phyloP scores from a whole-genome alignment of 2,329 filamentous ascomycete genomes.

The Ascochyta koolunga region DNA sequence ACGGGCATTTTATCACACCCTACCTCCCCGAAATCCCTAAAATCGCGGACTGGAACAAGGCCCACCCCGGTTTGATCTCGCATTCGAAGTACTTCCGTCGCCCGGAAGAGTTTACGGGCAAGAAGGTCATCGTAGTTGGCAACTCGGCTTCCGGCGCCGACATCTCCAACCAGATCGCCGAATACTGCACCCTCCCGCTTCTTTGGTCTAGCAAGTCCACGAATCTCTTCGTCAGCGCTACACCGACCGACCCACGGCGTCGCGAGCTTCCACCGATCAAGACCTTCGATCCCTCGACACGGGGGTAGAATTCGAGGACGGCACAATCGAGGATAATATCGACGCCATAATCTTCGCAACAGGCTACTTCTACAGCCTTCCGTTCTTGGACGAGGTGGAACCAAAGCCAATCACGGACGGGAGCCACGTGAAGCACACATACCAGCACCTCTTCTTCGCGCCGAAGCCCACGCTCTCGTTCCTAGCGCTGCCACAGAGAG shows the following conservation, averaged over 20 bases:
- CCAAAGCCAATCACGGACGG: constrained; percentile 71
- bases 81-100: constrained; percentile 79
- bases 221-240: constrained; percentile 21
- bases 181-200: constrained; percentile 64
- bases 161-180: constrained; percentile 76
- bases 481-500: constrained; percentile 74
- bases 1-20: constrained; percentile 56
- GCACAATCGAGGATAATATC: constrained; percentile 67
- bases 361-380: constrained; percentile 84
- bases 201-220: constrained; percentile 50
- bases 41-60: constrained; percentile 49
- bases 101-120: constrained; percentile 65
- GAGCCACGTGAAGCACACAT: constrained; percentile 72
- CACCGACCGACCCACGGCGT: constrained; percentile 56
- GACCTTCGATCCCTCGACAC: constrained; percentile 60
- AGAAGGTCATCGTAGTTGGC: constrained; percentile 81
- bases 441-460: constrained; percentile 79
- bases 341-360: constrained; percentile 87
- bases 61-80: constrained; percentile 48
- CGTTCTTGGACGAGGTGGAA: constrained; percentile 67
- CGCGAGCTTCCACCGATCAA: constrained; percentile 61
- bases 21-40: constrained; percentile 52
- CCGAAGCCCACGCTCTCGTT: constrained; percentile 80
- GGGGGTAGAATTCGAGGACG: constrained; percentile 72
- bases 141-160: constrained; percentile 85